Evolutionary conservation across 2,329 filamentous ascomycete genomes (phyloP).

Genomic region (Pseudogymnoascus sp.): DNA sequence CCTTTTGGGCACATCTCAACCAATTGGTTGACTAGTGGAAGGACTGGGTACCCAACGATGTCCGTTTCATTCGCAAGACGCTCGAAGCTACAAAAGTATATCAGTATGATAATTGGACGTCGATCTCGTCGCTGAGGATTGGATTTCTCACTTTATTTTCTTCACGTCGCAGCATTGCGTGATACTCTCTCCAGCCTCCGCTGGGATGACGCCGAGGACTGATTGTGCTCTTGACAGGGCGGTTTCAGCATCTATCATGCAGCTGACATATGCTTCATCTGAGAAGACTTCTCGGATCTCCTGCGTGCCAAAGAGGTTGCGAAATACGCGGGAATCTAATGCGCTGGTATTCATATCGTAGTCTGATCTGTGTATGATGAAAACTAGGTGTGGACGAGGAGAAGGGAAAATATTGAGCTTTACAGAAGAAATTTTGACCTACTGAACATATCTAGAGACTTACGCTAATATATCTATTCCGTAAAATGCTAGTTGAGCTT

Average conservation of each 20-base stretch:
- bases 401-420: neutral
- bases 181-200: slow-evolving; percentile 10
- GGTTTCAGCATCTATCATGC: slow-evolving; percentile 42
- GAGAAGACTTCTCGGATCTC: slow-evolving; percentile 43
- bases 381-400: neutral
- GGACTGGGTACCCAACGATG: slow-evolving; percentile 42
- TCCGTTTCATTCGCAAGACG: slow-evolving; percentile 29
- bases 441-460: neutral
- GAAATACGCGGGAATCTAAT: slow-evolving; percentile 42
- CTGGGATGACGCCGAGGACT: slow-evolving; percentile 37
- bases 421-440: neutral
- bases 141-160: slow-evolving; percentile 16
- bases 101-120: neutral
- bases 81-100: neutral
- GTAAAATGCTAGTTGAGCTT: neutral
- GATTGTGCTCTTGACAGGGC: slow-evolving; percentile 44
- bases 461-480: neutral
- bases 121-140: neutral
- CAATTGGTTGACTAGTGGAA: slow-evolving; percentile 40
- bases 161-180: neutral
- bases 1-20: slow-evolving; percentile 23
- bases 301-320: slow-evolving; percentile 42
- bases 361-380: neutral
- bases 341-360: neutral
- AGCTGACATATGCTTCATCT: slow-evolving; percentile 39